Evolutionary conservation across 2,329 filamentous ascomycete genomes (phyloP).

Genomic region (Mycosphaerella sp.): DNA sequence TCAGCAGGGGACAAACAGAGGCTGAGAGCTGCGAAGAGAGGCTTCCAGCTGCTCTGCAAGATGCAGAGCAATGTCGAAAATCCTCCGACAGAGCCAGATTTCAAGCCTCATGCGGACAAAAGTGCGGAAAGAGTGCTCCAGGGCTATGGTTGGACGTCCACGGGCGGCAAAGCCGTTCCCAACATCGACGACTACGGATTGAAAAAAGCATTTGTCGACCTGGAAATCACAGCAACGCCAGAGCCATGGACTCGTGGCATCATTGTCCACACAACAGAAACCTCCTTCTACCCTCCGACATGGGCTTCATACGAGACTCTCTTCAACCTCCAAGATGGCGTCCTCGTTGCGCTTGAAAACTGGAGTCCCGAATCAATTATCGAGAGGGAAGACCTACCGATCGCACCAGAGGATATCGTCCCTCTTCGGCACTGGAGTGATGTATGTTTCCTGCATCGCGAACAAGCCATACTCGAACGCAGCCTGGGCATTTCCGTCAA

Average conservation of each 20-base stretch:
- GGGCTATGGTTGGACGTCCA: background rate
- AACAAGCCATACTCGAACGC: background rate
- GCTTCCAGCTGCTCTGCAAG: background rate
- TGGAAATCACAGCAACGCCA: background rate
- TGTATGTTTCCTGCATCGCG: background rate
- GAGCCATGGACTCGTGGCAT: background rate
- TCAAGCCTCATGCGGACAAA: background rate
- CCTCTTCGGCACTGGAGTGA: constrained; percentile 2
- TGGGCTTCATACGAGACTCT: background rate
- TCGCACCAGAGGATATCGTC: background rate
- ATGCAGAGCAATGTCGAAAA: background rate
- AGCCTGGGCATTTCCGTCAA: background rate
- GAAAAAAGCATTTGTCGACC: background rate
- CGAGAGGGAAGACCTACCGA: background rate
- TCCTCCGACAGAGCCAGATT: background rate
- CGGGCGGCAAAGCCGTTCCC: background rate
- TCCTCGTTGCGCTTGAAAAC: background rate
- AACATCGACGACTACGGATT: background rate
- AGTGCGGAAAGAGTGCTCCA: too few species aligned
- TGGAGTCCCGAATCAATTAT: background rate
- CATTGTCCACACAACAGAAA: background rate
- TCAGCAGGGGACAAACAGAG: background rate
- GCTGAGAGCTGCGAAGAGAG: background rate
- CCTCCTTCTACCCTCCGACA: background rate
- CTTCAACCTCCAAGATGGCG: background rate